Evolutionary conservation across 2,329 filamentous ascomycete species (phyloP).

Genomic region (Ceratocystis colombiana): DNA sequence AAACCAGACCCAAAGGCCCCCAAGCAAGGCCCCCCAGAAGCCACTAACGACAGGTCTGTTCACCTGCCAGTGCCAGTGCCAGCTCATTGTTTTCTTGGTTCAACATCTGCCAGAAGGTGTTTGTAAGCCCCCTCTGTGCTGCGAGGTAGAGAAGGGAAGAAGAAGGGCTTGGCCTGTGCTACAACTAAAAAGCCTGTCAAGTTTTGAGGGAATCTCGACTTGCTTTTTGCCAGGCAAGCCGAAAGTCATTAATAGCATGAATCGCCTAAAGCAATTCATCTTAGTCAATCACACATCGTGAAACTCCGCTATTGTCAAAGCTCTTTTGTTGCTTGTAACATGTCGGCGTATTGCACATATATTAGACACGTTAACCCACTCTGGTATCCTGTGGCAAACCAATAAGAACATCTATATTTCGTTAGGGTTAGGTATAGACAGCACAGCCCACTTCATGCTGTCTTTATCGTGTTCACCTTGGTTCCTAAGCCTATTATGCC

Average conservation of each 20-base stretch:
- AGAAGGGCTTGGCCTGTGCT: not conserved
- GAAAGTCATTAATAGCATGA: not conserved
- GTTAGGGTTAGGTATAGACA: not conserved
- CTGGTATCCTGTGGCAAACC: not conserved
- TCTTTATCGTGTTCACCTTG: too few relatives aligned
- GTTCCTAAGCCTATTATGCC: too few relatives aligned
- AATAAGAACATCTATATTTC: not conserved
- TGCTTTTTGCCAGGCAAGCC: not conserved
- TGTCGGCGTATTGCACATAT: not conserved
- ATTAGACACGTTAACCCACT: not conserved
- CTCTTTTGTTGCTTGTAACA: constrained; percentile 4
- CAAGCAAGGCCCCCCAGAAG: too few relatives aligned
- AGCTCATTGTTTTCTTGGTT: not conserved
- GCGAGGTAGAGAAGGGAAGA: not conserved
- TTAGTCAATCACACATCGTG: constrained; percentile 14
- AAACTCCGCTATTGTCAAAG: constrained; percentile 10
- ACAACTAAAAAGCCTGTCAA: not conserved
- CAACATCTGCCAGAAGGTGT: not conserved
- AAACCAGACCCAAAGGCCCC: too few relatives aligned
- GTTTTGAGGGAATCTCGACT: not conserved
- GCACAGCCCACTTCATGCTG: too few relatives aligned
- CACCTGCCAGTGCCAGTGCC: not conserved
- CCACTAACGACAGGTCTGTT: not conserved
- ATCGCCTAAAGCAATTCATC: constrained; percentile 6
- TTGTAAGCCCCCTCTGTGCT: not conserved